Conservation (phyloP, 2,329 filamentous ascomycete species). For the Botrytis galanthina region DNA sequence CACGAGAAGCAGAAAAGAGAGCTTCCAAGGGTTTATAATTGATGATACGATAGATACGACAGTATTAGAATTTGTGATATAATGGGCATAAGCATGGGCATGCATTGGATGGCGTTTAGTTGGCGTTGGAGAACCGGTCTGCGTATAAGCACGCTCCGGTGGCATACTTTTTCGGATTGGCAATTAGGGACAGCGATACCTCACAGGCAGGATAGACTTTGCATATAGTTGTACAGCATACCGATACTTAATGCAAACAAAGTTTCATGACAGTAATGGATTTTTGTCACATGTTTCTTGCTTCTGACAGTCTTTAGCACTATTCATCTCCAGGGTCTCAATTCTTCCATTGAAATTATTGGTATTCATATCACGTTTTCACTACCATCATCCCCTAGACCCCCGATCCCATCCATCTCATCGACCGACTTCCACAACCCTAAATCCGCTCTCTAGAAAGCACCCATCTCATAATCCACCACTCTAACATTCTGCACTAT, state of each 20-base stretch:
- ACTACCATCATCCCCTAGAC: background rate
- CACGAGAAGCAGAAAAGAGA: conserved; percentile 13
- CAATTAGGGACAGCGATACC: conserved; percentile 9
- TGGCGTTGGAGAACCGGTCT: background rate
- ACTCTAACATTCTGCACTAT: conserved; percentile 55
- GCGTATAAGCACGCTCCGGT: conserved; percentile 8
- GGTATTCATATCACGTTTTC: background rate
- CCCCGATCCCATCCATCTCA: background rate
- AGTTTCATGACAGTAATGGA: background rate
- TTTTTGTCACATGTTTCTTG: no score
- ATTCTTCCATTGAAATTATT: background rate
- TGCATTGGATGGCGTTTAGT: conserved; percentile 36
- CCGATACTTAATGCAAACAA: background rate
- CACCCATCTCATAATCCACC: conserved; percentile 57
- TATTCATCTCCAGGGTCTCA: background rate
- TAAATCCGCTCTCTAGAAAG: conserved; percentile 40
- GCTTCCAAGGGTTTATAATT: conserved; percentile 3
- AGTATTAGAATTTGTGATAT: conserved; percentile 22
- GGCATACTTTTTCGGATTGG: background rate
- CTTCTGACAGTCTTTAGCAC: background rate
- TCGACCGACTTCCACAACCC: background rate
- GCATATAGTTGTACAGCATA: conserved; percentile 14
- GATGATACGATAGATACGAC: conserved; percentile 34
- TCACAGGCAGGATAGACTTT: conserved; percentile 17
- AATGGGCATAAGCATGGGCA: conserved; percentile 27